These are phyloP conservation scores for Kalmanozyma brasiliensis DNA, from an alignment of 1,284 basidiomycete genomes.

Conservation along the genomic window DNA sequence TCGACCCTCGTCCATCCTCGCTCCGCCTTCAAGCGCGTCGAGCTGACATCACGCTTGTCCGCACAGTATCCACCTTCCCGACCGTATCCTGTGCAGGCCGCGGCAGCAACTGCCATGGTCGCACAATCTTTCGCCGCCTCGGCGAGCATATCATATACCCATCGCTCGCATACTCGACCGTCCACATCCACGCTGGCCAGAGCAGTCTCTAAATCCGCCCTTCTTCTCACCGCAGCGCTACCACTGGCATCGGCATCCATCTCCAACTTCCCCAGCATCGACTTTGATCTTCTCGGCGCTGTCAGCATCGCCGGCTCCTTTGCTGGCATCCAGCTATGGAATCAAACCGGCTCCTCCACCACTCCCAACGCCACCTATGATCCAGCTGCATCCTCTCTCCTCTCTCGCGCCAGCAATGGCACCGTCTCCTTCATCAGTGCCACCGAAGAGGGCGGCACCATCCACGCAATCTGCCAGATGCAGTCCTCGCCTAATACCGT, in stretches of 20 bases:
- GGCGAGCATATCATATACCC: conserved; percentile 13
- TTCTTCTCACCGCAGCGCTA: conserved; percentile 23
- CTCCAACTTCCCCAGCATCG: conserved; percentile 56
- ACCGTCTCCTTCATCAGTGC: conserved; percentile 58
- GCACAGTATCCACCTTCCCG: background rate
- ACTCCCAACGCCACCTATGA: conserved; percentile 50
- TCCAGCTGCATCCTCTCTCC: conserved; percentile 51
- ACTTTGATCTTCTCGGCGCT: conserved; percentile 61
- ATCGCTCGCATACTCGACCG: background rate
- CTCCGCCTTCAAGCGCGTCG: too few species aligned
- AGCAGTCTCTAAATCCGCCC: conserved; percentile 23
- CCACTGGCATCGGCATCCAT: conserved; percentile 28
- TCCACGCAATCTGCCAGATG: conserved; percentile 65
- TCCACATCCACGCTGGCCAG: conserved; percentile 13
- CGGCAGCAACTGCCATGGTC: conserved; percentile 5
- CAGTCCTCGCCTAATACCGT: conserved; percentile 48
- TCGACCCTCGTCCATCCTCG: too few species aligned
- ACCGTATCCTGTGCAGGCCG: background rate
- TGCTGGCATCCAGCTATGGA: conserved; percentile 57
- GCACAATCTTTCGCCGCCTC: conserved; percentile 1
- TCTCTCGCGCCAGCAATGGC: conserved; percentile 60
- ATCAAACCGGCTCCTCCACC: conserved; percentile 46
- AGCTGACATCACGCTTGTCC: too few species aligned
- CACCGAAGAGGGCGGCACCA: conserved; percentile 64
- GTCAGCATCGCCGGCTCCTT: conserved; percentile 62